Evolutionary conservation across 139 green algal genomes (phyloP), one percentile per base, ranked within the genome.

Genomic region (Picochlorum sp.): DNA sequence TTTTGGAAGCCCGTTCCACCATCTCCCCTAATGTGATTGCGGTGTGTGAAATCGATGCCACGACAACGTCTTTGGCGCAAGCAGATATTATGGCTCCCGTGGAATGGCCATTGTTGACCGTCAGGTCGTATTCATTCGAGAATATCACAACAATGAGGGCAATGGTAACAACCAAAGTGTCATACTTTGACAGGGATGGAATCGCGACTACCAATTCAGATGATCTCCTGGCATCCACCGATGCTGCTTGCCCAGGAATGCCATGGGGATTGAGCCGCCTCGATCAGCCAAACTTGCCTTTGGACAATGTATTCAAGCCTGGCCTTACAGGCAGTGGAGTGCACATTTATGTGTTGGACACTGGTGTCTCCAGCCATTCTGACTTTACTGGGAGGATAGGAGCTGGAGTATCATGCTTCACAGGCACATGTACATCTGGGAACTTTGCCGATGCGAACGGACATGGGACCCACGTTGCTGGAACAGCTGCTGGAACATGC

Each of bases 391-490:
- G 70, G 3, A 26, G 70, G 5, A 31, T 73, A 0, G 69, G 50
- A 1, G n/a, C 24, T 5, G 21, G 24, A 15, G 38, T 63, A 0
- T 26, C 61, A 16, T 61, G 69, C 13, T 45, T 62, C 45, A 62
- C 18, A 3, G 65, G 54, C 10, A 14, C 56, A 4, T 49, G 60
- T 20, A 49, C 18, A 34, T 13, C 54, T 21, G 54, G 18, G 4
- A 45, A 13, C 24, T 45, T 58, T 13, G 24, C 52, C 3, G 73
- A 83, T 66, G 73, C 62, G 66, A 74, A 89, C 51, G 84, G 82
- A 4, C 82, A 89, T 47, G 84, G 84, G 21, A 88, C 80, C 0
- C 84, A 90, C 60, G 80, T 81, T 1, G 73, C 79, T 45, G 84
- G 68, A 37, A 87, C 72, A 1, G 75, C 77, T 18, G 60, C 74